Evolutionary conservation across 352 stramenopile genomes (phyloP), one percentile per base, ranked within the genome.

Genomic region (Pythium grandisporangium): DNA sequence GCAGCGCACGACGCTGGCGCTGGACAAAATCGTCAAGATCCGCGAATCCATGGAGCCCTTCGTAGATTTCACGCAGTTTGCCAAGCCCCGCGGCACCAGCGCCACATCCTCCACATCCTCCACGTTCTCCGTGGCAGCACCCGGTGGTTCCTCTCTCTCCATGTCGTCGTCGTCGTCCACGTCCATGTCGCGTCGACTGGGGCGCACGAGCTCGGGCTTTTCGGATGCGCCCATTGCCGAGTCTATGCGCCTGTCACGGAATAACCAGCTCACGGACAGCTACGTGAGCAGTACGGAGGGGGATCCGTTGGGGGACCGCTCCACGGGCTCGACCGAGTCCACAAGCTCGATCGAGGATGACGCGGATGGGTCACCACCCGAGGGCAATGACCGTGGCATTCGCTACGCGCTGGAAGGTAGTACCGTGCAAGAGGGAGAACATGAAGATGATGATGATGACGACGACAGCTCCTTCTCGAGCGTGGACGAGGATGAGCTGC

Each of bases 21-120:
- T 90, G 43, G 70, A 87, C 58, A 84, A 83, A 40, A 90, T 90
- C 49, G 77, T 90, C 51, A 73, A 64, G 43, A 90, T 90, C 42
- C 73, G 77, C 37, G 71, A 90, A 55, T 87, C 73, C 27, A 87
- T 90, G 77, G 77, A 90, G 54, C 59, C 68, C 16, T 53, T 84
- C 14, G 74, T 90, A 23, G 77, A 90, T 50, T 90, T 90, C 39
- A 72, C 75, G 43, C 73, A 90, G 50, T 90, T 87, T 46, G 64
- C 80, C 38, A 80, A 68, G 46, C n/a, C n/a, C n/a, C n/a, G n/a
- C n/a, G n/a, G n/a, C n/a, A n/a, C n/a, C n/a, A n/a, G n/a, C n/a
- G n/a, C n/a, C n/a, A n/a, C n/a, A n/a, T n/a, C n/a, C n/a, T n/a
- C n/a, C n/a, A n/a, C n/a, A n/a, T n/a, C n/a, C n/a, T n/a, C n/a